Evolutionary conservation across 2,329 filamentous ascomycete genomes (phyloP), one percentile per base, ranked within the genome.

Genomic region (Emericellopsis cladophorae): DNA sequence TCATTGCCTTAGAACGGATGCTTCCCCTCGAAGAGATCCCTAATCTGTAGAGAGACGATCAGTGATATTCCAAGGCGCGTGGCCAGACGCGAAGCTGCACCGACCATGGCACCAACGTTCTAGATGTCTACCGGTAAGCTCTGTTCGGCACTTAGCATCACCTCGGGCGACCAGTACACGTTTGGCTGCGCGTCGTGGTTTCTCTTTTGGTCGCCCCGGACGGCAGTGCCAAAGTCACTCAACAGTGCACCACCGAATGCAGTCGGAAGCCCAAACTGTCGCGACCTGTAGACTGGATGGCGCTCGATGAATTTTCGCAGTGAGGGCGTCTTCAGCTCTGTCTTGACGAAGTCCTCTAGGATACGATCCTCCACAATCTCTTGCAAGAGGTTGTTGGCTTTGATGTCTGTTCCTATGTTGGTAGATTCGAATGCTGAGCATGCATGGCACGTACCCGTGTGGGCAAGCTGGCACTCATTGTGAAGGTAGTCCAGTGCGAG

Each of bases 401-500:
- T 67, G 42, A 68, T 62, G 38, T 68, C 62, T 46, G 47, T 18
- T 22, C 10, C 10, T 33, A 33, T 11, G 11, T 21, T 8, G n/a
- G 33, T 33, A 44, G 39, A 38, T 10, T 21, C 14, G 4, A n/a
- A 22, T 16, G 16, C 11, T 10, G 2, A 34, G 36, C 9, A 7
- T 29, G 10, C 11, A 31, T 24, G 23, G 31, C n/a, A 26, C 22
- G 7, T 35, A 63, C 60, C 61, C 40, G 60, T 66, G 45, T 68
- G 65, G 18, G 65, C 52, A 44, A 68, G 48, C 37, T 59, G 57
- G 50, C 58, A 62, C 45, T 66, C 59, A 5, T 51, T 56, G 45
- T 67, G 63, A 29, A 67, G 46, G 31, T 48, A 53, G 37, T 67
- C 60, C 5, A 66, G 56, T 18, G 61, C 62, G 33, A 54, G 54